Evolutionary conservation across 129 eudicot species (phyloP).

Genomic region (Artemisia annua): DNA sequence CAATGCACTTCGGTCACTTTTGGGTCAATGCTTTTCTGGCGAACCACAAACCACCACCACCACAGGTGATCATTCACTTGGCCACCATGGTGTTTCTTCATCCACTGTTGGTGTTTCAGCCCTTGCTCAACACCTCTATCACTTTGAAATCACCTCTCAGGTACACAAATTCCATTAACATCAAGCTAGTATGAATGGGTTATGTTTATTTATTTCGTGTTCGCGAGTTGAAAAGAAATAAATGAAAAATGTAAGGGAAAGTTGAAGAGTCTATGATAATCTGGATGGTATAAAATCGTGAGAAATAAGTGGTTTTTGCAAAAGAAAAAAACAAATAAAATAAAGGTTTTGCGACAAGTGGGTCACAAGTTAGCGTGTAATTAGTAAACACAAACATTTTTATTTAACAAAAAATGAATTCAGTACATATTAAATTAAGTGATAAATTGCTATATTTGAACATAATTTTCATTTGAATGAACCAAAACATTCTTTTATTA

Average conservation of each 20-base stretch:
- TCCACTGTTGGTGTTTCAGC: constrained; percentile 64
- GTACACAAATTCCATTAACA: constrained; percentile 21
- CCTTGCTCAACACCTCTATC: constrained; percentile 73
- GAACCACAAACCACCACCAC: constrained; percentile 29
- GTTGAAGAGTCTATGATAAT: too few relatives aligned
- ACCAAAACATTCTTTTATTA: neutral
- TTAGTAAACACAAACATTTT: neutral
- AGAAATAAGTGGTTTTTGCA: too few relatives aligned
- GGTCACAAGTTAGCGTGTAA: neutral
- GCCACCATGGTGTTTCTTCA: constrained; percentile 66
- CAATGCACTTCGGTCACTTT: too few relatives aligned
- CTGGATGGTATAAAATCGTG: too few relatives aligned
- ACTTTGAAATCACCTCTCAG: constrained; percentile 82
- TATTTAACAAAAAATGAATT: neutral
- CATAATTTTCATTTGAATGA: neutral
- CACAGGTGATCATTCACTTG: constrained; percentile 35
- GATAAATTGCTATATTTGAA: too few relatives aligned
- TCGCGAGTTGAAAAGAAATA: too few relatives aligned
- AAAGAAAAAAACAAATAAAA: too few relatives aligned
- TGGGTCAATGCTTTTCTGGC: constrained; percentile 27
- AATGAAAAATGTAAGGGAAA: too few relatives aligned
- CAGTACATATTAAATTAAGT: too few relatives aligned
- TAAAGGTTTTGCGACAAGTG: too few relatives aligned
- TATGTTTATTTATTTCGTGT: neutral
- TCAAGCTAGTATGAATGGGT: neutral